Percentiles rank a stretch among this genome's conserved stretches.
These are phyloP conservation scores for Lipomyces lipofer DNA, from an alignment of 805 yeast genomes.

Conservation along the genomic window DNA sequence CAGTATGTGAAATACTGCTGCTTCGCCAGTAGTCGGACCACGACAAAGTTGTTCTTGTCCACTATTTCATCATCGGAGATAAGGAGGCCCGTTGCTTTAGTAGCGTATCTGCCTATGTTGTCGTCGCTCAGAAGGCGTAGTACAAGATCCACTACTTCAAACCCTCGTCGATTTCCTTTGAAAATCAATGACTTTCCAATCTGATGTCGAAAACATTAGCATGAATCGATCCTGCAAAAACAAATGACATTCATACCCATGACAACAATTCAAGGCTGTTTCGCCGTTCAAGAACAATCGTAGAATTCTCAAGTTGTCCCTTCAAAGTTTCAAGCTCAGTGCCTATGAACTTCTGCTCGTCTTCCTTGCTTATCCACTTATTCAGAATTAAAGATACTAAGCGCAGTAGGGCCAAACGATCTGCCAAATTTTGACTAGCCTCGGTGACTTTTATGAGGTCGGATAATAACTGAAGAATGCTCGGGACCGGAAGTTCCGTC, in stretches of 20 bases:
- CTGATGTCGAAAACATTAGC: too few species aligned
- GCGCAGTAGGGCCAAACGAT: conserved; percentile 59
- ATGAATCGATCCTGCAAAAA: conserved; percentile 52
- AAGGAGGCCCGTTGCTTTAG: conserved; percentile 62
- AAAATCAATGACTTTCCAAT: conserved; percentile 66
- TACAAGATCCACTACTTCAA: conserved; percentile 40
- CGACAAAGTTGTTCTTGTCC: conserved; percentile 54
- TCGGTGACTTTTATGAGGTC: background rate
- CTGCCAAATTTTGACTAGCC: conserved; percentile 32
- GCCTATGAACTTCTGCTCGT: conserved; percentile 36
- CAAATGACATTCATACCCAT: conserved; percentile 10
- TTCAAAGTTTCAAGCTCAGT: conserved; percentile 7
- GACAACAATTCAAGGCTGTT: conserved; percentile 17
- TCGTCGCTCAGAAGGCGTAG: conserved; percentile 43
- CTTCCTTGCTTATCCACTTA: conserved; percentile 47
- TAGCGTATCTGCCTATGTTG: conserved; percentile 44
- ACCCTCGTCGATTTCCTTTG: conserved; percentile 50
- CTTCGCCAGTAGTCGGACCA: conserved; percentile 69
- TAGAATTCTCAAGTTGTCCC: background rate
- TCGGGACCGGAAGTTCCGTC: conserved; percentile 10
- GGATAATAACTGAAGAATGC: background rate
- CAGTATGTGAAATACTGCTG: conserved; percentile 71
- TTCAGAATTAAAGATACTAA: conserved; percentile 57
- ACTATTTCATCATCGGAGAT: conserved; percentile 68
- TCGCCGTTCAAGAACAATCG: background rate